Evolutionary conservation across 148 eudicot genomes (phyloP).

Genomic region (Dianthus caryophyllus): DNA sequence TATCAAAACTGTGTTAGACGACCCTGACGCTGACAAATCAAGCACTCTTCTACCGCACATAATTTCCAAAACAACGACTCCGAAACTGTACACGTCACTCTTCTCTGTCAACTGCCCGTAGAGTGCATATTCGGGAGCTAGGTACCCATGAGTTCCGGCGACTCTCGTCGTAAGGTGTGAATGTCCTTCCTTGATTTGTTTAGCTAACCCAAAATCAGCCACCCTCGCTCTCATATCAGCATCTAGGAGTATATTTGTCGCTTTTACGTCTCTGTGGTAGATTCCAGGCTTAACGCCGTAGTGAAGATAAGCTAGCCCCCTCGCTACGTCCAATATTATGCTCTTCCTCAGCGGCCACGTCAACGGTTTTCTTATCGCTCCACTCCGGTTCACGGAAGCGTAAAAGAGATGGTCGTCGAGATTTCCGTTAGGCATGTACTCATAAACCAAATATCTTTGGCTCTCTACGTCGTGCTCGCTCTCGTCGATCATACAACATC

Average conservation of each 20-base stretch:
- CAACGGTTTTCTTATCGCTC: slow-evolving; percentile 28
- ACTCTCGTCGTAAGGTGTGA: slow-evolving; percentile 76
- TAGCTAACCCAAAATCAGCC: slow-evolving; percentile 82
- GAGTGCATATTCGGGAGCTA: slow-evolving; percentile 80
- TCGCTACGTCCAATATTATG: slow-evolving; percentile 75
- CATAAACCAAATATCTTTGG: slow-evolving; percentile 67
- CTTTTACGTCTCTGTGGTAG: slow-evolving; percentile 72
- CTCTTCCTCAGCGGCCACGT: slow-evolving; percentile 73
- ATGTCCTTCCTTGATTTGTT: slow-evolving; percentile 57
- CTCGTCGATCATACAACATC: slow-evolving; percentile 65
- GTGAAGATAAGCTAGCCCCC: slow-evolving; percentile 68
- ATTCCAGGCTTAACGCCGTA: slow-evolving; percentile 71
- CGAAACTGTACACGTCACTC: slow-evolving; percentile 38
- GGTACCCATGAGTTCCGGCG: slow-evolving; percentile 81
- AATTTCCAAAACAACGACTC: slow-evolving; percentile 68
- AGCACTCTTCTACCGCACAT: slow-evolving; percentile 84
- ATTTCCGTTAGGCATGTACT: slow-evolving; percentile 80
- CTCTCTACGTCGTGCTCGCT: slow-evolving; percentile 29
- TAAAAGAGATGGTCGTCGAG: slow-evolving; percentile 69
- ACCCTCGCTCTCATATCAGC: slow-evolving; percentile 67
- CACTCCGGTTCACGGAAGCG: slow-evolving; percentile 12
- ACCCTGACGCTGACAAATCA: slow-evolving; percentile 54
- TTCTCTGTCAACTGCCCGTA: slow-evolving; percentile 81
- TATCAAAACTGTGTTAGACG: slow-evolving; percentile 50
- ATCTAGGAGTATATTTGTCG: slow-evolving; percentile 71